Percentiles rank a stretch among this genome's conserved stretches.
Conservation (phyloP, 331 rosid genomes). For the Rosa hybrid region DNA sequence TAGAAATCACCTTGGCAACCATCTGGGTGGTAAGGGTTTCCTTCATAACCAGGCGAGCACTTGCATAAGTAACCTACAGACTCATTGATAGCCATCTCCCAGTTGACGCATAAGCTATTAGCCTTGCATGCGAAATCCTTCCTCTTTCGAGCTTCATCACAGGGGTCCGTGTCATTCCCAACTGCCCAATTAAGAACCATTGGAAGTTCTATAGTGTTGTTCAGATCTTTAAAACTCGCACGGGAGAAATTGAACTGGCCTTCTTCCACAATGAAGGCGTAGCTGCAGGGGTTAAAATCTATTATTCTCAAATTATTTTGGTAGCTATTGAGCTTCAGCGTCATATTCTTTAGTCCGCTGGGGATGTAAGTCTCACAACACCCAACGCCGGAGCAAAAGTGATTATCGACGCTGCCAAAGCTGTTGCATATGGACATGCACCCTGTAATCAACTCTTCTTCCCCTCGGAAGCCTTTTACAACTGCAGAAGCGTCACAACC, state of each 20-base stretch:
- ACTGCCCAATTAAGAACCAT: background rate
- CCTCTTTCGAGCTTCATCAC: background rate
- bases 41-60: background rate
- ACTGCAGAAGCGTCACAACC: slow-evolving; percentile 10
- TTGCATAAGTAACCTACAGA: background rate
- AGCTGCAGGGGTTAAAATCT: background rate
- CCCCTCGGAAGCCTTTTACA: background rate
- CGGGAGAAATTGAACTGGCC: background rate
- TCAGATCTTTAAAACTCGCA: background rate
- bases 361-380: background rate
- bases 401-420: background rate
- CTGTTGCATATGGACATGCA: slow-evolving; percentile 14
- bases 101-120: background rate
- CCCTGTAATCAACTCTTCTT: background rate
- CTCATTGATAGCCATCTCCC: background rate
- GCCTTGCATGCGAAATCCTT: background rate
- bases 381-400: background rate
- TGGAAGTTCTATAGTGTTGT: rapidly evolving
- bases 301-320: background rate
- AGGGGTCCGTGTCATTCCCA: background rate
- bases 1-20: background rate
- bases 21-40: background rate
- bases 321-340: too few relatives aligned
- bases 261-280: background rate
- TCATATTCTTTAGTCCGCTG: background rate